These are phyloP conservation scores for Annulohypoxylon nitens DNA, from an alignment of 495 filamentous ascomycete genomes.

Conservation along the genomic window DNA sequence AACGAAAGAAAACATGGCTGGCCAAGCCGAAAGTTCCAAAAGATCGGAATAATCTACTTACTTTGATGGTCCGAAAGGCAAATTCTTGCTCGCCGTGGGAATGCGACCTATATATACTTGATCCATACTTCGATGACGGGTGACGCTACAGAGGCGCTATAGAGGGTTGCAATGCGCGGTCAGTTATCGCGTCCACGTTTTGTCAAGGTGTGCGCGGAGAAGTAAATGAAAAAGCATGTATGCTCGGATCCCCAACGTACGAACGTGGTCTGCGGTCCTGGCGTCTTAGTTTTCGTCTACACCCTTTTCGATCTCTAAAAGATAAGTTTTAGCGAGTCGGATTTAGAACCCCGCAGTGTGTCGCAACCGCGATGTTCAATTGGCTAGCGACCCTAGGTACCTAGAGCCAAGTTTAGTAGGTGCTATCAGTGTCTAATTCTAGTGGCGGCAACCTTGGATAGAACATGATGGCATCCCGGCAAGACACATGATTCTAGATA, in stretches of 20 bases:
- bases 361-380: constrained; percentile 13
- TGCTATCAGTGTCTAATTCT: constrained; percentile 3
- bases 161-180: constrained; percentile 36
- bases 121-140: constrained; percentile 31
- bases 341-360: constrained; percentile 38
- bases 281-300: constrained; percentile 2
- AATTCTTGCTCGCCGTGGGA: constrained; percentile 24
- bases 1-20: constrained; percentile 20
- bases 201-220: constrained; percentile 3
- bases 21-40: constrained; percentile 1
- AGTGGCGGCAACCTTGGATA: constrained; percentile 16
- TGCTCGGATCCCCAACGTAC: not conserved
- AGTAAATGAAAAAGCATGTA: constrained; percentile 9
- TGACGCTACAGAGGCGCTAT: not conserved
- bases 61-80: constrained; percentile 1
- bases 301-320: not conserved
- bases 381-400: constrained; percentile 13
- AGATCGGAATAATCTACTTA: constrained; percentile 22
- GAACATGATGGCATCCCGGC: constrained; percentile 17
- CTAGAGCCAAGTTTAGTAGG: not conserved
- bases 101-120: constrained; percentile 49
- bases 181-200: constrained; percentile 30
- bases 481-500: constrained; percentile 13
- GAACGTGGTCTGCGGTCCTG: not conserved
- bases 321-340: constrained; percentile 36